Percentiles rank a stretch among this genome's conserved stretches.
phyloP scores from a whole-genome alignment of 257 asterid genomes.

The Nicotiana noctiflora region DNA sequence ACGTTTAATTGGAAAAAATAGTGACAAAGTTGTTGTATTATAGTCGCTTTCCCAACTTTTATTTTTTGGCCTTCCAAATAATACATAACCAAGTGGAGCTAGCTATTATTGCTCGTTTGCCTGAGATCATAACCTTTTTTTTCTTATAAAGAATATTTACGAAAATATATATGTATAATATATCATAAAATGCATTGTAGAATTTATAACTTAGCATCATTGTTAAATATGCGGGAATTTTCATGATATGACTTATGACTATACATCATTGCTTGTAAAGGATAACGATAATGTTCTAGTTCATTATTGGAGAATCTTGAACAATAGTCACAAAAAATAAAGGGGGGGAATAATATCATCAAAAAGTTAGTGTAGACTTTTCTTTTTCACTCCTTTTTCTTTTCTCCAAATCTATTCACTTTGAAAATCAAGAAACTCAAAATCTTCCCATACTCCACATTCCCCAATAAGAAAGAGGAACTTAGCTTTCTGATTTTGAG shows the following conservation, averaged over 20 bases:
- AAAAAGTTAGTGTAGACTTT: background rate
- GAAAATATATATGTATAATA: too few relatives aligned
- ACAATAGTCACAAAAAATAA: background rate
- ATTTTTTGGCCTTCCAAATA: background rate
- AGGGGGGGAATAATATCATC: background rate
- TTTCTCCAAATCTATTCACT: background rate
- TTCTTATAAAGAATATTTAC: too few relatives aligned
- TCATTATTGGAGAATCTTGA: conserved; percentile 6
- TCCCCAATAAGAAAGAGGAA: background rate
- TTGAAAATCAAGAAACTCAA: background rate
- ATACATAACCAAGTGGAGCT: background rate
- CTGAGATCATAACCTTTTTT: background rate
- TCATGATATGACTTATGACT: background rate
- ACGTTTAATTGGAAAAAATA: background rate
- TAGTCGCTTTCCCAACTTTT: background rate
- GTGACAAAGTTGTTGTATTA: background rate
- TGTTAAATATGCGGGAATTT: background rate
- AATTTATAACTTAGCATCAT: background rate
- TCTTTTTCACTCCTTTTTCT: background rate
- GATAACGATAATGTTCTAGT: background rate
- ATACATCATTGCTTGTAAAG: background rate
- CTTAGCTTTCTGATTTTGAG: conserved; percentile 5
- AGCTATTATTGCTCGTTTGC: background rate
- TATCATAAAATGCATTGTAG: background rate
- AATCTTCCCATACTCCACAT: background rate